phyloP scores from a whole-genome alignment of 2,329 filamentous ascomycete species.

The Juglanconis sp. region DNA sequence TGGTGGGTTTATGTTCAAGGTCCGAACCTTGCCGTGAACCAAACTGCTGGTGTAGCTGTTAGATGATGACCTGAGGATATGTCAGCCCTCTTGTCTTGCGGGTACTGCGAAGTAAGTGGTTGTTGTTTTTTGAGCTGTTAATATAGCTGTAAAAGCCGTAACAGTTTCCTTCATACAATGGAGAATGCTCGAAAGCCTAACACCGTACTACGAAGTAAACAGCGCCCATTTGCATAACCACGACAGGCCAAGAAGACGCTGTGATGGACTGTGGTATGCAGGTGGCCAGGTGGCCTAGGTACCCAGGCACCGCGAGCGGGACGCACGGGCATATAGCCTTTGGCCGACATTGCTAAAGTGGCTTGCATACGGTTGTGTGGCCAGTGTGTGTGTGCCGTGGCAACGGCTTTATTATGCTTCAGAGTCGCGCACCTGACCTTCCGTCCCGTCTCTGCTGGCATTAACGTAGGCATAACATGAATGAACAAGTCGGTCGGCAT shows the following conservation, averaged over 20 bases:
- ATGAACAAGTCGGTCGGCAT: neutral
- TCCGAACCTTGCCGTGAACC: conserved; percentile 2
- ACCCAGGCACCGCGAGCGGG: neutral
- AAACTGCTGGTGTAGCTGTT: neutral
- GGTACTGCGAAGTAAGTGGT: too few species aligned
- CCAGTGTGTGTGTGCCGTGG: conserved; percentile 8
- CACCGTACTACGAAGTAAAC: too few species aligned
- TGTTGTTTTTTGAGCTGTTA: neutral
- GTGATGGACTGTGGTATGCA: neutral
- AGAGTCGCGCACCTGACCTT: conserved; percentile 11
- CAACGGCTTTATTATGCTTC: conserved; percentile 11
- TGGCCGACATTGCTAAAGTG: conserved; percentile 7
- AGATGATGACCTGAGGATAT: neutral
- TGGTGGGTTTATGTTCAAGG: neutral
- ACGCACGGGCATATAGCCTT: conserved; percentile 2
- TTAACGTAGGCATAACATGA: neutral
- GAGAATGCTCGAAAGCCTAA: too few species aligned
- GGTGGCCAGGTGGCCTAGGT: neutral
- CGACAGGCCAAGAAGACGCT: neutral
- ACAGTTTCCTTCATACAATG: too few species aligned
- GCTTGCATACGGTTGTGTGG: conserved; percentile 16
- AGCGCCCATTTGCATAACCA: too few species aligned
- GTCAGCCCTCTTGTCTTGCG: too few species aligned
- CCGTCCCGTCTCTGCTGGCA: conserved; percentile 9
- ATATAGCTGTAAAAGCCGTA: too few species aligned